Conservation (phyloP, 1,284 basidiomycete species). For the Ceratobasidium sp. region DNA sequence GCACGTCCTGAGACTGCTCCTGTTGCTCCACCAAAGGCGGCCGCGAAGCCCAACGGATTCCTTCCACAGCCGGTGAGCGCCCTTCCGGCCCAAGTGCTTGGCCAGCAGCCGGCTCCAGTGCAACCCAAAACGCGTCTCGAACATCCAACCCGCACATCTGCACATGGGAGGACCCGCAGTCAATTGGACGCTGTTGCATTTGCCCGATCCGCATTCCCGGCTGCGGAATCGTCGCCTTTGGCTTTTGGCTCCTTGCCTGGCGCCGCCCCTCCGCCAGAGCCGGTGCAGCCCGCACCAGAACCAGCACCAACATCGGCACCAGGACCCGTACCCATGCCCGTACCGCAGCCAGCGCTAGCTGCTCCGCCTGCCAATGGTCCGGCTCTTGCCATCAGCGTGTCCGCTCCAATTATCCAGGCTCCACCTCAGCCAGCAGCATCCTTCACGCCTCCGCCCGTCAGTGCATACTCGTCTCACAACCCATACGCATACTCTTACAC, state of each 20-base stretch:
- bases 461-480: slow-evolving; percentile 9
- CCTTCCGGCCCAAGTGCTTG: slow-evolving; percentile 13
- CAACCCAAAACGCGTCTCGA: not conserved
- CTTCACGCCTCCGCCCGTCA: slow-evolving; percentile 21
- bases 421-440: slow-evolving; percentile 6
- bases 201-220: slow-evolving; percentile 3
- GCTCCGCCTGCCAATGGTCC: slow-evolving; percentile 19
- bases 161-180: slow-evolving; percentile 34
- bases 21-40: not conserved
- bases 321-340: not conserved
- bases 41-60: not conserved
- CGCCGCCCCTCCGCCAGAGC: not conserved
- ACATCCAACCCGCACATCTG: not conserved
- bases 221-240: slow-evolving; percentile 7
- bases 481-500: slow-evolving; percentile 44
- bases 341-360: not conserved
- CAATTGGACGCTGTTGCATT: slow-evolving; percentile 42
- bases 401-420: slow-evolving; percentile 11
- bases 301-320: not conserved
- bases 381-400: slow-evolving; percentile 24
- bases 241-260: slow-evolving; percentile 31
- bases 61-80: slow-evolving; percentile 1
- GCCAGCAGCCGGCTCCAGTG: not conserved
- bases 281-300: not conserved
- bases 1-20: not conserved